Conservation (phyloP, 495 filamentous ascomycete genomes). For the Cercophora sp. region DNA sequence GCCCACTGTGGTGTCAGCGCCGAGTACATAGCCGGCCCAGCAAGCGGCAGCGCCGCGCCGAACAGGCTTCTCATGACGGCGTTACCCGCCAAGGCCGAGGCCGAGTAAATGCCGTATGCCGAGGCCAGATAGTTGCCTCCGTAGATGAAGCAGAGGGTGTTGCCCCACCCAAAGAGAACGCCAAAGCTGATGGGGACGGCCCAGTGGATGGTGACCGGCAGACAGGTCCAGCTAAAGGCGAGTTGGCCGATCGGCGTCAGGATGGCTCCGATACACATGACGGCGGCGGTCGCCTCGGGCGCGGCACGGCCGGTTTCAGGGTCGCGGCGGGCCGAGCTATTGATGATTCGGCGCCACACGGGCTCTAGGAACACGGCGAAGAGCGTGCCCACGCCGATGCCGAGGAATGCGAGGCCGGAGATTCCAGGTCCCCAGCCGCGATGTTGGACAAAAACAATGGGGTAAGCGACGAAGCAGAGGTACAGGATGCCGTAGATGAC, state of each 20-base stretch:
- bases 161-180: conserved; percentile 75
- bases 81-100: conserved; percentile 55
- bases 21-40: conserved; percentile 66
- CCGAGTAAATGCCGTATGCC: conserved; percentile 74
- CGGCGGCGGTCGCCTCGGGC: conserved; percentile 70
- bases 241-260: conserved; percentile 69
- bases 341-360: conserved; percentile 67
- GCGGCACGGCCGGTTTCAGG: conserved; percentile 61
- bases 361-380: conserved; percentile 65
- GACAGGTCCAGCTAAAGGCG: conserved; percentile 77
- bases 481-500: conserved; percentile 70
- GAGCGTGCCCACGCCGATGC: conserved; percentile 74
- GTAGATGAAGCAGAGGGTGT: conserved; percentile 76
- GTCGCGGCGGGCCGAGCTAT: conserved; percentile 58
- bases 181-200: conserved; percentile 70
- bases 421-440: conserved; percentile 73
- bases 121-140: conserved; percentile 72
- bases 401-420: conserved; percentile 72
- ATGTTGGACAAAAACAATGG: conserved; percentile 69
- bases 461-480: conserved; percentile 80
- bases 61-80: conserved; percentile 53
- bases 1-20: conserved; percentile 71
- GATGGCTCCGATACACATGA: conserved; percentile 67
- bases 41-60: conserved; percentile 64
- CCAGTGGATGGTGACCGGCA: conserved; percentile 69